A percentile compares a stretch with the other conserved stretches of the same genome.
Conservation (phyloP, 2,329 filamentous ascomycete genomes). For the Aureobasidium uvarum region DNA sequence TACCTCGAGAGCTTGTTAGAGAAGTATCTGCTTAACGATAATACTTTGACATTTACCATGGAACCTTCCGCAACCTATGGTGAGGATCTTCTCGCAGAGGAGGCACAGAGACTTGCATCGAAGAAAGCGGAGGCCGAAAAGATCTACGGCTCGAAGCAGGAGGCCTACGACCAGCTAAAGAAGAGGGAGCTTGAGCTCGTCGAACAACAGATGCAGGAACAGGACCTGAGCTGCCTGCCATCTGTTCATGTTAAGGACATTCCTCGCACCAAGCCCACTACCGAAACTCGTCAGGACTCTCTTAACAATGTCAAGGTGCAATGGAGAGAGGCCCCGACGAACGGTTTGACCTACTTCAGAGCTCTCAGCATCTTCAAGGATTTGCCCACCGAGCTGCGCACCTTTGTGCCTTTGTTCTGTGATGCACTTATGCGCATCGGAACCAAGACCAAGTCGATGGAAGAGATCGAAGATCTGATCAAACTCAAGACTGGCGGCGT, state of each 20-base stretch:
- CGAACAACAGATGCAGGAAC: conserved; percentile 60
- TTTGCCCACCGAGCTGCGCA: conserved; percentile 78
- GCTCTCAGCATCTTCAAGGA: conserved; percentile 77
- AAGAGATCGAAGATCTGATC: conserved; percentile 91
- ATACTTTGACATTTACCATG: conserved; percentile 92
- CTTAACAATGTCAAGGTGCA: conserved; percentile 69
- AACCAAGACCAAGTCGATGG: conserved; percentile 83
- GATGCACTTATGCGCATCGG: conserved; percentile 92
- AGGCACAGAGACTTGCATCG: conserved; percentile 67
- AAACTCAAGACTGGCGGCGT: conserved; percentile 95
- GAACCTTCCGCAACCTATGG: conserved; percentile 74
- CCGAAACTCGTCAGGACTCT: conserved; percentile 60
- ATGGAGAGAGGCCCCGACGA: conserved; percentile 90
- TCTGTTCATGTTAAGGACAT: conserved; percentile 89
- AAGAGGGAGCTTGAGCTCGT: conserved; percentile 77
- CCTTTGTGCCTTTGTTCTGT: conserved; percentile 84
- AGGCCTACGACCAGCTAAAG: conserved; percentile 69
- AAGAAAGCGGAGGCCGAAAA: conserved; percentile 71
- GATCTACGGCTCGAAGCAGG: conserved; percentile 66
- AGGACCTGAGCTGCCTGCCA: conserved; percentile 77
- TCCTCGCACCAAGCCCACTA: conserved; percentile 70
- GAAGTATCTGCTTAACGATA: conserved; percentile 86
- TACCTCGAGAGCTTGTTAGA: conserved; percentile 84
- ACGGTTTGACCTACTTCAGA: conserved; percentile 93
- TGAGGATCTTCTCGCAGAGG: conserved; percentile 71